A percentile compares a stretch with the other conserved stretches of the same genome.
phyloP scores from a whole-genome alignment of 2,329 filamentous ascomycete species.

The Fusarium albidum region DNA sequence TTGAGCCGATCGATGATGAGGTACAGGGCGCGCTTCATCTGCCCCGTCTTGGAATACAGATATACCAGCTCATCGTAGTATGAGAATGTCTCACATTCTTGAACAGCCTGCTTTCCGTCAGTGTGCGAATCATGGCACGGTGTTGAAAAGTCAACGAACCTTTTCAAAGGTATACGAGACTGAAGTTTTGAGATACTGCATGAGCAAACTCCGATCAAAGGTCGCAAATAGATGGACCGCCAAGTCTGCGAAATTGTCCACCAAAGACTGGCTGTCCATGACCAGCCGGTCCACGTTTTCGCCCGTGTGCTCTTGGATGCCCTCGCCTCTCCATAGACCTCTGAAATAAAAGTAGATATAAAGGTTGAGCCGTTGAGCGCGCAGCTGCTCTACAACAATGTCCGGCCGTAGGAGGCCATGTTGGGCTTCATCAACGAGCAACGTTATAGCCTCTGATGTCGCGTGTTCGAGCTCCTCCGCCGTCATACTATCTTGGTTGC shows the following conservation, averaged over 20 bases:
- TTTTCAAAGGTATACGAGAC: conserved; percentile 90
- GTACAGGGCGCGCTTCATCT: conserved; percentile 89
- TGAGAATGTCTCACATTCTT: conserved; percentile 80
- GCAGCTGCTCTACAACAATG: conserved; percentile 80
- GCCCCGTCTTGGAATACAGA: conserved; percentile 92
- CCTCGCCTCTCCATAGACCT: conserved; percentile 82
- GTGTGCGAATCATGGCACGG: background rate
- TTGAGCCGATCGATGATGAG: conserved; percentile 94
- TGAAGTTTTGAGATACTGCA: conserved; percentile 86
- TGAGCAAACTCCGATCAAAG: conserved; percentile 81
- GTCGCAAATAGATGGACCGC: conserved; percentile 86
- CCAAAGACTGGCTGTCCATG: conserved; percentile 70
- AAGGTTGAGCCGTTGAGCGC: conserved; percentile 69
- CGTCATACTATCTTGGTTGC: conserved; percentile 71
- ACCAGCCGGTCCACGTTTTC: conserved; percentile 65
- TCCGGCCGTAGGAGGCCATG: conserved; percentile 84
- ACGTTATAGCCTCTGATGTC: conserved; percentile 82
- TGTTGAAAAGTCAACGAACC: conserved; percentile 43
- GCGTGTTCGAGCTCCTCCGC: conserved; percentile 78
- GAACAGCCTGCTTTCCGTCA: conserved; percentile 60
- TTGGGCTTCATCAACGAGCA: conserved; percentile 91
- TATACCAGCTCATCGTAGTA: conserved; percentile 96
- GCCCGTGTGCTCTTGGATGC: conserved; percentile 61
- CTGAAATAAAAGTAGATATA: conserved; percentile 95
- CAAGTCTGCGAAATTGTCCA: conserved; percentile 87